Percentiles rank a stretch among this genome's conserved stretches.
phyloP scores from a whole-genome alignment of 1,284 basidiomycete species.

The Veloboletus limbatus region DNA sequence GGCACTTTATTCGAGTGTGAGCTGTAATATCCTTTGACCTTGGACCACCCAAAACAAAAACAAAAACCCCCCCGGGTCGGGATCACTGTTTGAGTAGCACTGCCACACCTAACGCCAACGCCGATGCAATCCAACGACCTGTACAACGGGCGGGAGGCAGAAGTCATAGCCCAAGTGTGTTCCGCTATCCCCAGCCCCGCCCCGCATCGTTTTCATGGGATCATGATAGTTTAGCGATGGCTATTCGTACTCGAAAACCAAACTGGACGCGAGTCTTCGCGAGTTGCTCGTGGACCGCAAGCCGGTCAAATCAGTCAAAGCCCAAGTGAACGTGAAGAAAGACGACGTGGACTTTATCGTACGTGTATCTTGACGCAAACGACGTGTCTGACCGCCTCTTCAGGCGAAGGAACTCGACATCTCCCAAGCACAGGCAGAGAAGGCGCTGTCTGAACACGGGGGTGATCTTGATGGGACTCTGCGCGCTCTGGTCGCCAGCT shows the following conservation, averaged over 20 bases:
- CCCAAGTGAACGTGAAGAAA: slow-evolving; percentile 33
- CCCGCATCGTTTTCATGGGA: slow-evolving; percentile 8
- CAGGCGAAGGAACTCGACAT: slow-evolving; percentile 51
- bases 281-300: slow-evolving; percentile 28
- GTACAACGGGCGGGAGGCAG: slow-evolving; percentile 31
- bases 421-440: slow-evolving; percentile 44
- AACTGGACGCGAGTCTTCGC: slow-evolving; percentile 47
- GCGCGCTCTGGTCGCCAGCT: slow-evolving; percentile 26
- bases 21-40: slow-evolving; percentile 26
- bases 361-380: slow-evolving; percentile 19
- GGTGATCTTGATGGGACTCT: slow-evolving; percentile 31
- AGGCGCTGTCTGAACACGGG: slow-evolving; percentile 35
- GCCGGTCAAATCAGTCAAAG: slow-evolving; percentile 32
- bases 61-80: background rate
- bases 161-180: slow-evolving; percentile 31
- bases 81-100: slow-evolving; percentile 14
- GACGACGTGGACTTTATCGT: slow-evolving; percentile 52
- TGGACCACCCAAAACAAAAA: slow-evolving; percentile 28
- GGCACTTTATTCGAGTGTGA: slow-evolving; percentile 27
- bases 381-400: slow-evolving; percentile 2
- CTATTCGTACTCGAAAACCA: slow-evolving; percentile 48
- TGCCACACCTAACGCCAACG: slow-evolving; percentile 16
- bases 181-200: background rate
- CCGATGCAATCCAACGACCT: slow-evolving; percentile 25
- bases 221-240: slow-evolving; percentile 45